A percentile compares a stretch with the other conserved stretches of the same genome.
Evolutionary conservation across 2,329 filamentous ascomycete genomes (phyloP).

Genomic region (Fusarium lateritium): DNA sequence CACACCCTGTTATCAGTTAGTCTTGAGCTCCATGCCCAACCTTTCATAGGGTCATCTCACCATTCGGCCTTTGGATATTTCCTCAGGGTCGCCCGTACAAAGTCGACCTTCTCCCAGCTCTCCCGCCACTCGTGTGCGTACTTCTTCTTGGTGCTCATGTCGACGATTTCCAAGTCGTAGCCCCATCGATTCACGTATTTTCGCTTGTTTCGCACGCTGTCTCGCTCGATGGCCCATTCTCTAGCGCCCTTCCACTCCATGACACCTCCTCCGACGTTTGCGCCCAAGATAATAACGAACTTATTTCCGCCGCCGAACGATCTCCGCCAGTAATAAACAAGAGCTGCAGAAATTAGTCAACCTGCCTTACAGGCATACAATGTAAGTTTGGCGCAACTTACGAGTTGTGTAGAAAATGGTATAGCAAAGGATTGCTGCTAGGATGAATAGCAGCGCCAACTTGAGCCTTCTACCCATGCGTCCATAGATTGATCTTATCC

Average conservation of each 20-base stretch:
- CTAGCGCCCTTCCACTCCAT: constrained; percentile 99
- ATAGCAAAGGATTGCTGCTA: constrained; percentile 78
- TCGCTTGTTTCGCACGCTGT: constrained; percentile 95
- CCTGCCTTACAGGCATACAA: not conserved
- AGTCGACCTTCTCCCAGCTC: constrained; percentile 99
- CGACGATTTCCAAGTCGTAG: constrained; percentile 95
- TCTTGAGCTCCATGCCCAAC: not conserved
- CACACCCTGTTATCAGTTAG: constrained; percentile 86
- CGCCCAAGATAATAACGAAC: constrained; percentile 92
- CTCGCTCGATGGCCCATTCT: constrained; percentile 98
- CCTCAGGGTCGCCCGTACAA: constrained; percentile 86
- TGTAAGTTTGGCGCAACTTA: constrained; percentile 64
- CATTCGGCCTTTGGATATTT: constrained; percentile 98
- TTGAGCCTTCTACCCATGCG: constrained; percentile 76
- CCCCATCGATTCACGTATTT: constrained; percentile 91
- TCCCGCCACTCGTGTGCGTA: constrained; percentile 99
- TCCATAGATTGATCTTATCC: constrained; percentile 61
- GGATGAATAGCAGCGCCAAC: constrained; percentile 71
- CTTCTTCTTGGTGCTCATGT: constrained; percentile 98
- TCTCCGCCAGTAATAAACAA: constrained; percentile 77
- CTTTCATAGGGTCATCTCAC: constrained; percentile 66
- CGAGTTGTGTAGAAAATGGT: constrained; percentile 80
- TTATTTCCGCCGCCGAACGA: constrained; percentile 87
- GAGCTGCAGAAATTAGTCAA: constrained; percentile 28
- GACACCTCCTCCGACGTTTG: constrained; percentile 95